Evolutionary conservation across 1,284 basidiomycete species (phyloP).

Genomic region (Albatrellus sp.): DNA sequence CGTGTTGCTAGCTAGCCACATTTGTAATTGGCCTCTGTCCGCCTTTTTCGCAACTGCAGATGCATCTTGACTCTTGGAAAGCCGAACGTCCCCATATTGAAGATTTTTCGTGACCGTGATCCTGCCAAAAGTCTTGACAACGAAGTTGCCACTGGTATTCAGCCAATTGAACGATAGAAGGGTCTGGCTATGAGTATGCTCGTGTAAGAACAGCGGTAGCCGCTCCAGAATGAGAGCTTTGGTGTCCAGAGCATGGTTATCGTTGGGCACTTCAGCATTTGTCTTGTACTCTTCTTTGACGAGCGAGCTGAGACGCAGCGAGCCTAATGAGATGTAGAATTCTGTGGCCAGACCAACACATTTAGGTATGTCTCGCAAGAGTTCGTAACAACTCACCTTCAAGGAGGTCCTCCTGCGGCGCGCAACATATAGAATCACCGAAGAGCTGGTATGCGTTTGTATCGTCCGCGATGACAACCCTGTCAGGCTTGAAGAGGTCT

Average conservation of each 20-base stretch:
- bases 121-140: conserved; percentile 56
- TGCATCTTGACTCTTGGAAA: conserved; percentile 48
- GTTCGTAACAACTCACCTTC: conserved; percentile 37
- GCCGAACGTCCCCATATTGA: conserved; percentile 33
- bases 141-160: conserved; percentile 55
- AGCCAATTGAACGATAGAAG: conserved; percentile 69
- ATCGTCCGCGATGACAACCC: conserved; percentile 76
- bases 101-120: conserved; percentile 51
- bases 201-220: conserved; percentile 85
- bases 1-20: conserved; percentile 67
- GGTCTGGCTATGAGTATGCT: conserved; percentile 66
- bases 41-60: conserved; percentile 63
- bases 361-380: neutral
- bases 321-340: conserved; percentile 59
- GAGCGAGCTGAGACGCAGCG: conserved; percentile 56
- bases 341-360: conserved; percentile 22
- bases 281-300: conserved; percentile 70
- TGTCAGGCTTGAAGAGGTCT: conserved; percentile 46
- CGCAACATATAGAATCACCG: conserved; percentile 64
- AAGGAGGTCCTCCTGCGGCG: conserved; percentile 84
- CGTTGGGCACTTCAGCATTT: conserved; percentile 35
- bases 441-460: conserved; percentile 68
- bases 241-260: conserved; percentile 36
- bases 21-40: conserved; percentile 49
- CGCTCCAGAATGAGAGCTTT: conserved; percentile 72